A percentile compares a stretch with the other conserved stretches of the same genome.
Conservation (phyloP, 2,329 filamentous ascomycete species). For the Neocucurbitaria cava region DNA sequence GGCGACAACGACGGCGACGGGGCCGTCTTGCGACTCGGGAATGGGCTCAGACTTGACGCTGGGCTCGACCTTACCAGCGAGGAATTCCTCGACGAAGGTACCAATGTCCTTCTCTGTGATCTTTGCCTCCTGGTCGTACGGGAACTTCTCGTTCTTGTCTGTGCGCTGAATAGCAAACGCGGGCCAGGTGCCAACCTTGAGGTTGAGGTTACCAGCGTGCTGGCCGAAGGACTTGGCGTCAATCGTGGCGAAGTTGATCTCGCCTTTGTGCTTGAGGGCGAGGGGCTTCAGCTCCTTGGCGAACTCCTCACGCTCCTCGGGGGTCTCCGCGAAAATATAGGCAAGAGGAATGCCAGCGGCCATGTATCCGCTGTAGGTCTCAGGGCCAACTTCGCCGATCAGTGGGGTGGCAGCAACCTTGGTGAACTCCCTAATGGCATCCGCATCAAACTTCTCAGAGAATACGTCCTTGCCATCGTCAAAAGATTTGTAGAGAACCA, state of each 20-base stretch:
- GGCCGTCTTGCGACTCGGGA: conserved; percentile 89
- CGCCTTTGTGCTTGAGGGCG: conserved; percentile 90
- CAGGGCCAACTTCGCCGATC: conserved; percentile 93
- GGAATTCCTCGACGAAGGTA: conserved; percentile 85
- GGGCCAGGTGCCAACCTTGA: conserved; percentile 93
- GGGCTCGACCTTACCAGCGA: conserved; percentile 86
- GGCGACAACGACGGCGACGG: conserved; percentile 87
- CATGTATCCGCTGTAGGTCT: conserved; percentile 97
- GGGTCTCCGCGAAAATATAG: conserved; percentile 95
- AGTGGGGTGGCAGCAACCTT: conserved; percentile 86
- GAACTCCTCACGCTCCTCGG: conserved; percentile 85
- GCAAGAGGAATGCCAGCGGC: conserved; percentile 87
- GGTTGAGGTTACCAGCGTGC: conserved; percentile 95
- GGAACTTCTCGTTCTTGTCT: conserved; percentile 95
- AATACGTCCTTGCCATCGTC: conserved; percentile 94
- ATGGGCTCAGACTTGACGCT: conserved; percentile 99
- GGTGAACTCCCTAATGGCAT: conserved; percentile 81
- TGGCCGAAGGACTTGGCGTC: conserved; percentile 93
- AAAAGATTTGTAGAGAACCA: conserved; percentile 97
- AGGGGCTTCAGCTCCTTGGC: conserved; percentile 80
- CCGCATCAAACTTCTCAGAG: conserved; percentile 79
- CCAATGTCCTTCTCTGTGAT: conserved; percentile 76
- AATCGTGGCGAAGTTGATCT: conserved; percentile 97
- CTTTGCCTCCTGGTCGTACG: conserved; percentile 83
- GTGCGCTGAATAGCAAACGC: conserved; percentile 97